These are phyloP conservation scores for Rhodomyrtus psidioides DNA, from an alignment of 441 rosid species.

Conservation along the genomic window DNA sequence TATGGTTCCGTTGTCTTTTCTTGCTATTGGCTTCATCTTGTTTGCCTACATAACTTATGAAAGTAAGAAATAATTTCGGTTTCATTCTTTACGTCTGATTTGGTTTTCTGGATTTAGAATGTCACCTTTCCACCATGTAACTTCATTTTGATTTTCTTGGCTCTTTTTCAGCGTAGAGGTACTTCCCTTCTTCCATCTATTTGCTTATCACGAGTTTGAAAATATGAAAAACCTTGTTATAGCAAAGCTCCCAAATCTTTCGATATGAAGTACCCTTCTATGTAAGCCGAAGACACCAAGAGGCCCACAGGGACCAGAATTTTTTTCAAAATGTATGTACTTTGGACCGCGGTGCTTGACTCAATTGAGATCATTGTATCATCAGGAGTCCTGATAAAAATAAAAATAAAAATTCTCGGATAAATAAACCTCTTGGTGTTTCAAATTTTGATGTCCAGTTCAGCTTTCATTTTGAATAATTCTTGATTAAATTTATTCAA, in stretches of 20 bases:
- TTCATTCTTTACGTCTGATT: not conserved
- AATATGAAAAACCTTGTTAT: too few relatives aligned
- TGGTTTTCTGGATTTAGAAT: not conserved
- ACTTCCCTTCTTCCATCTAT: not conserved
- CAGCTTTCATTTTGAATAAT: not conserved
- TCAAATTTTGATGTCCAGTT: not conserved
- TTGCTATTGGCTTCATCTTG: not conserved
- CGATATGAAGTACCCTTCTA: not conserved
- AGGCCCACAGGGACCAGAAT: not conserved
- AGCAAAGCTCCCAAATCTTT: not conserved
- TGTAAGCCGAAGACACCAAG: not conserved
- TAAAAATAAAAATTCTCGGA: not conserved
- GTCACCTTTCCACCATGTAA: not conserved
- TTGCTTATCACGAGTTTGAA: not conserved
- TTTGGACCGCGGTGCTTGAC: not conserved
- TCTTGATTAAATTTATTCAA: conserved; percentile 6
- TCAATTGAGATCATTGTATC: not conserved
- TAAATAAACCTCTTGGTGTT: not conserved
- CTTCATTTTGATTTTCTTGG: not conserved
- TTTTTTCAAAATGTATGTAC: not conserved
- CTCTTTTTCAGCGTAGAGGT: not conserved
- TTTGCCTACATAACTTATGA: not conserved
- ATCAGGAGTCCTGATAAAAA: not conserved
- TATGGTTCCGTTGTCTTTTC: conserved; percentile 7
- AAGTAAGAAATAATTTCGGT: not conserved